Evolutionary conservation across 176 grass and related monocot genomes (phyloP).

Genomic region (Oryza nivara): DNA sequence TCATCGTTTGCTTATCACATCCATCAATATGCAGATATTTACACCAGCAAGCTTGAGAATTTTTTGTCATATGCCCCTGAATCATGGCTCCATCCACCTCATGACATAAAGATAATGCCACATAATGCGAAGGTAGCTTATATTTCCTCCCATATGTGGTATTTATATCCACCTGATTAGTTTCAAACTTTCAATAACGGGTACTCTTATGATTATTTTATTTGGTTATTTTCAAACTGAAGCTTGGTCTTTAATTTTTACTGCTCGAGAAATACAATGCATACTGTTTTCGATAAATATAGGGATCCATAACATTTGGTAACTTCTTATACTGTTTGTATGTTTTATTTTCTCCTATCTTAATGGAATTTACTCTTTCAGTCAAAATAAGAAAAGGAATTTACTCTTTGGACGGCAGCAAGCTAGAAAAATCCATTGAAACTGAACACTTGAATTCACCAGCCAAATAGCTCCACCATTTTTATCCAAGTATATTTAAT

Average conservation of each 20-base stretch:
- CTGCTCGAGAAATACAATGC: no score
- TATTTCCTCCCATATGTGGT: not conserved
- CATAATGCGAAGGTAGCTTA: slow-evolving; percentile 87
- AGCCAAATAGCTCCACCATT: not conserved
- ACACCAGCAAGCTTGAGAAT: slow-evolving; percentile 91
- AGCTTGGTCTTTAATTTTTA: no score
- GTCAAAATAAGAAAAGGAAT: no score
- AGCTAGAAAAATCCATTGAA: slow-evolving; percentile 18
- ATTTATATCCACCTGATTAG: slow-evolving; percentile 4
- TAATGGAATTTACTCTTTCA: no score
- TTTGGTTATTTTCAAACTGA: no score
- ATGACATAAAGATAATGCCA: slow-evolving; percentile 99
- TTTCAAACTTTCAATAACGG: slow-evolving; percentile 1
- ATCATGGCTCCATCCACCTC: slow-evolving; percentile 93
- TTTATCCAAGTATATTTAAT: not conserved
- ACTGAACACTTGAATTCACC: not conserved
- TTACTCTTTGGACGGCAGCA: not conserved
- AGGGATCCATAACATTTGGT: no score
- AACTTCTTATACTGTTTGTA: no score
- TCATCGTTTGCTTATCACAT: slow-evolving; percentile 96
- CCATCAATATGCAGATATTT: slow-evolving; percentile 98
- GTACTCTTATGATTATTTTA: not conserved
- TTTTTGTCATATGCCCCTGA: slow-evolving; percentile 71
- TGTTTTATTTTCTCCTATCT: no score
- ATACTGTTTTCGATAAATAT: no score